phyloP scores from a whole-genome alignment of 257 asterid species.

The Cruciata laevipes region DNA sequence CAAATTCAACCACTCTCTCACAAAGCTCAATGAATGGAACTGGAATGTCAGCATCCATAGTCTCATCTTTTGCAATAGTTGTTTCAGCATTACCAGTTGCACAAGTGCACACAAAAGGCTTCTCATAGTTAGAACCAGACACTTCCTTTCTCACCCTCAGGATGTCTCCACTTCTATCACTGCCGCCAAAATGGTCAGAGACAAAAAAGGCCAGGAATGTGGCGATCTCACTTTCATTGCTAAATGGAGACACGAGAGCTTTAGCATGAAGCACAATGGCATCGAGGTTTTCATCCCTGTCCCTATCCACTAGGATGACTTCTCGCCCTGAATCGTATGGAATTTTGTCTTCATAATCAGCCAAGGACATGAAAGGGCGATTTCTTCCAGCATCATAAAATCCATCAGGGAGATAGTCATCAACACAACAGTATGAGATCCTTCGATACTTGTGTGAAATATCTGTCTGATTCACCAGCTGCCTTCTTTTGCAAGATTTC shows the following conservation, averaged over 20 bases:
- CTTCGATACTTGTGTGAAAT: slow-evolving; percentile 61
- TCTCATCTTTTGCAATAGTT: slow-evolving; percentile 20
- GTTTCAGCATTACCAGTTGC: slow-evolving; percentile 41
- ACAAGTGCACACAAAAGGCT: slow-evolving; percentile 89
- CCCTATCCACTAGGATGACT: slow-evolving; percentile 84
- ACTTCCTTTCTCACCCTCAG: slow-evolving; percentile 62
- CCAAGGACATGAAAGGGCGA: slow-evolving; percentile 71
- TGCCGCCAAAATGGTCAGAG: slow-evolving; percentile 96
- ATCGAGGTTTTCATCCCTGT: slow-evolving; percentile 74
- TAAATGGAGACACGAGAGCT: slow-evolving; percentile 47
- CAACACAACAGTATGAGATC: slow-evolving; percentile 65
- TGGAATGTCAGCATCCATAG: slow-evolving; percentile 24
- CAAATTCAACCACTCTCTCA: slow-evolving; percentile 56
- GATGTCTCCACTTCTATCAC: slow-evolving; percentile 56
- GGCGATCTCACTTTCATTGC: slow-evolving; percentile 46
- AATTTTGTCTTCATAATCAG: slow-evolving; percentile 43
- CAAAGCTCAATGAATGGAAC: slow-evolving; percentile 47
- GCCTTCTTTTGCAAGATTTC: slow-evolving; percentile 45
- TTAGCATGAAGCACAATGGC: slow-evolving; percentile 59
- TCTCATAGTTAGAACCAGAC: slow-evolving; percentile 57
- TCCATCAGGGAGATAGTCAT: slow-evolving; percentile 76
- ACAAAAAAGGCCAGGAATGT: slow-evolving; percentile 86
- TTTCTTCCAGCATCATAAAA: slow-evolving; percentile 95
- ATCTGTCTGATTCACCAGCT: slow-evolving; percentile 45
- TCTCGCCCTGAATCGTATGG: slow-evolving; percentile 51